These are phyloP conservation scores for Tetradesmus obliquus DNA, from an alignment of 139 green algal species.

Conservation along the genomic window DNA sequence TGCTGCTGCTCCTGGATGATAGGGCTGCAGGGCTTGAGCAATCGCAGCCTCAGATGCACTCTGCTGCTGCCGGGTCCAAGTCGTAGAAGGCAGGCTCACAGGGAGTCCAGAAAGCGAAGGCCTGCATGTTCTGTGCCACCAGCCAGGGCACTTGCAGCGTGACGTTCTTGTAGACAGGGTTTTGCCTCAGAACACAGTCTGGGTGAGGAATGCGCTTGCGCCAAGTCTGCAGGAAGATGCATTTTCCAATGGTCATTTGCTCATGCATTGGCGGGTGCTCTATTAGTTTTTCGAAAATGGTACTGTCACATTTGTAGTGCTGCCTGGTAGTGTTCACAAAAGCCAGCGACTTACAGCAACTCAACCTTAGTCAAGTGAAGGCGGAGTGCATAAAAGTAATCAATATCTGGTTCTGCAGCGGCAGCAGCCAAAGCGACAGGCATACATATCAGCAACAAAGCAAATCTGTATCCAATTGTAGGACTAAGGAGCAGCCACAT, in stretches of 20 bases:
- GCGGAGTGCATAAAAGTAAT: no score
- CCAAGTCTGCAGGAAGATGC: neutral
- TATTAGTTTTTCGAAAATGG: neutral
- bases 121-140: neutral
- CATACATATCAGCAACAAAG: no score
- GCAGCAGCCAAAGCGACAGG: no score
- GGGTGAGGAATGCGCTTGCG: neutral
- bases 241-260: no score
- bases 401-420: no score
- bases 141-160: neutral
- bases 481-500: no score
- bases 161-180: neutral
- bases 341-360: no score
- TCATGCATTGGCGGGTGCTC: neutral
- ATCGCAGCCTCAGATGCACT: conserved; percentile 10
- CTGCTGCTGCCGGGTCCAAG: neutral
- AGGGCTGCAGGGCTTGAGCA: no score
- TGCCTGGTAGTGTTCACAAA: no score
- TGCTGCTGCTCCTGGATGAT: no score
- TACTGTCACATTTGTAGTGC: neutral
- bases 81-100: conserved; percentile 12
- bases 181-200: neutral
- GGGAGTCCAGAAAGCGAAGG: neutral
- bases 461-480: no score
- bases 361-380: no score